phyloP scores from a whole-genome alignment of 805 yeast species.

The Yamadazyma nakazawae region DNA sequence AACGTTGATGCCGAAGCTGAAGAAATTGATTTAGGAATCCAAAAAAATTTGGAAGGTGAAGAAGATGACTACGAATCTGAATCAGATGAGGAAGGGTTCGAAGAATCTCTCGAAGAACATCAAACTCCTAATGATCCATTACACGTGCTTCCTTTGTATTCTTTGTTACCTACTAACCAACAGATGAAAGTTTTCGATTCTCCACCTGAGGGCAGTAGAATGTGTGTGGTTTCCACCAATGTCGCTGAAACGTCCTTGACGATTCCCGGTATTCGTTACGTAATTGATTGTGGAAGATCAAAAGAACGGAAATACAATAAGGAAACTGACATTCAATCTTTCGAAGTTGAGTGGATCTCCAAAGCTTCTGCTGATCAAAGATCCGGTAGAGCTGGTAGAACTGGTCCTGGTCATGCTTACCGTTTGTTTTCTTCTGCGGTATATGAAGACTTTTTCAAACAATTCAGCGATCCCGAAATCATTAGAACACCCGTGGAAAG shows the following conservation, averaged over 20 bases:
- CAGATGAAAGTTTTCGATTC: conserved; percentile 88
- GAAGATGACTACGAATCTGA: conserved; percentile 50
- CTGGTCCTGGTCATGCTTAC: conserved; percentile 98
- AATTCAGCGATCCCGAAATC: conserved; percentile 86
- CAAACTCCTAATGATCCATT: conserved; percentile 75
- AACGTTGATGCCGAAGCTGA: conserved; percentile 79
- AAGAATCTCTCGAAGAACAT: conserved; percentile 67
- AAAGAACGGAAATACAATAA: conserved; percentile 84
- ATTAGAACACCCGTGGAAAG: conserved; percentile 95
- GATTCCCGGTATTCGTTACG: conserved; percentile 92
- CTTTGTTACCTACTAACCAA: conserved; percentile 88
- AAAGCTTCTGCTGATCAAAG: conserved; percentile 96
- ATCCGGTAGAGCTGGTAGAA: conserved; percentile 96
- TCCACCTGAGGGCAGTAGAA: conserved; percentile 81
- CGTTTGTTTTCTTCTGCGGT: conserved; percentile 91
- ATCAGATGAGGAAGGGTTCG: conserved; percentile 62
- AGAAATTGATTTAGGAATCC: conserved; percentile 73
- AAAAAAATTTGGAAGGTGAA: conserved; percentile 31
- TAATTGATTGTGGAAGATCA: conserved; percentile 91
- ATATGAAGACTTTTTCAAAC: conserved; percentile 78
- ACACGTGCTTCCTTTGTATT: conserved; percentile 88
- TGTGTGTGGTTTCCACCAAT: conserved; percentile 94
- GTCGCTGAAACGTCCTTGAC: conserved; percentile 98
- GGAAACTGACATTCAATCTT: conserved; percentile 87
- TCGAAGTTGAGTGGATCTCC: conserved; percentile 86